Base-by-base conservation (phyloP, 768 basidiomycete genomes). In the Mrakia frigida region DNA sequence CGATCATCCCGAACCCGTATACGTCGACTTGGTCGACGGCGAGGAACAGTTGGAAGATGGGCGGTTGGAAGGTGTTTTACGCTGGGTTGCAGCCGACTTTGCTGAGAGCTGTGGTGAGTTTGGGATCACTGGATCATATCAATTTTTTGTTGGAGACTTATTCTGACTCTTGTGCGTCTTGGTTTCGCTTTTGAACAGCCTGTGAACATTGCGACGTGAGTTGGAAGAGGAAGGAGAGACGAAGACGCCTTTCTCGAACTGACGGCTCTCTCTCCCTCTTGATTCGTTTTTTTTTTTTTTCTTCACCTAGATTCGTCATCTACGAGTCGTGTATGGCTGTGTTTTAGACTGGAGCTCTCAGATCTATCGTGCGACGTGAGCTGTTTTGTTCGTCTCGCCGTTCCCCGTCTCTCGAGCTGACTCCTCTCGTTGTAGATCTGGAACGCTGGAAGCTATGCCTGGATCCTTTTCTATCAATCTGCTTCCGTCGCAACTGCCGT, bases 11-110 rank as follows among this genome's bases (percentile, higher is more conserved):
- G 37, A 87, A 90, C 77, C 90, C 88, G 1, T 92, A 90, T 81
- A 85, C 87, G 21, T 87, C 86, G 63, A 89, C 86, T 14, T 80
- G 84, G 77, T 88, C 89, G 50, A 89, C 91, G 25, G 28, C 50
- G 41, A 80, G 85, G 1, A 77, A 89, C 76, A 89, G 89, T 3
- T 91, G 90, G 78, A 86, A 87, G 33, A 81, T 85, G 13, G 90
- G 92, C 80, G 93, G 94, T 0, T 77, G 85, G 23, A 80, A 84
- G 21, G 91, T 92, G 1, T 93, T 94, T 80, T 91, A 89, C 78
- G 85, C 88, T 6, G 94, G 94, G 0, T 83, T 95, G 37, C 85
- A 88, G 3, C 92, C 93, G 16, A 94, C 94, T 0, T 81, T 97
- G 13, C 87, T 94, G 53, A 86, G 94, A 72, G 71, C 71, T n/a